Evolutionary conservation across 164 flowering plant genomes (phyloP).

Genomic region (Berberis thunbergii): DNA sequence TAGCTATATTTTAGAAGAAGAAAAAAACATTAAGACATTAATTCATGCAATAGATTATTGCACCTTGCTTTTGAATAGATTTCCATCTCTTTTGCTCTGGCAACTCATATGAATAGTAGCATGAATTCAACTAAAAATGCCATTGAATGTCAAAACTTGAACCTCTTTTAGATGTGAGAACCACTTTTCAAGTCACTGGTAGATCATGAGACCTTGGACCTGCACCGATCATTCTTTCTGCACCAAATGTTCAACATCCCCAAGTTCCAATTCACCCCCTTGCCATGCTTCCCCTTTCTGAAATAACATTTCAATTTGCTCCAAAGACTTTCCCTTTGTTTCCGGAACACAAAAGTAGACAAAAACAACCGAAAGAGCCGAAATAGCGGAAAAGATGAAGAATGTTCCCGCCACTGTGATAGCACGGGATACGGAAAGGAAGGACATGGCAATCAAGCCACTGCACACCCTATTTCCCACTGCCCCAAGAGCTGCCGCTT

Average conservation of each 20-base stretch:
- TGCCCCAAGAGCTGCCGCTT: constrained; percentile 85
- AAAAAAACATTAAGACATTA: neutral
- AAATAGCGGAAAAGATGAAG: constrained; percentile 49
- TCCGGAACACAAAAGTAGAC: constrained; percentile 65
- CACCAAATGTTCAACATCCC: constrained; percentile 69
- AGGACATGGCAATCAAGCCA: constrained; percentile 88
- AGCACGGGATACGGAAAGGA: constrained; percentile 59
- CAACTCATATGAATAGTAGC: too few relatives aligned
- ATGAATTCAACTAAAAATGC: too few relatives aligned
- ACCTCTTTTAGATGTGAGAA: too few relatives aligned
- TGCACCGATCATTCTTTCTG: constrained; percentile 23
- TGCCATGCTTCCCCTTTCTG: constrained; percentile 32
- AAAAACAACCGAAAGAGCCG: constrained; percentile 67
- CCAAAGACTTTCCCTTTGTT: constrained; percentile 86
- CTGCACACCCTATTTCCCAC: constrained; percentile 82
- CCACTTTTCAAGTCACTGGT: neutral
- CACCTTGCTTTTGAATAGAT: neutral
- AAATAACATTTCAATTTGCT: constrained; percentile 72
- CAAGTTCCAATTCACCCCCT: constrained; percentile 50
- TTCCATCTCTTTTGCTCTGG: too few relatives aligned
- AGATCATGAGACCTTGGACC: neutral
- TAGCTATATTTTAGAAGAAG: neutral
- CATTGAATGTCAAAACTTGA: too few relatives aligned
- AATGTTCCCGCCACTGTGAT: constrained; percentile 73
- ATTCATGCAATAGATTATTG: neutral